Conservation (phyloP, 2,329 filamentous ascomycete genomes). For the Fusarium liriodendri region DNA sequence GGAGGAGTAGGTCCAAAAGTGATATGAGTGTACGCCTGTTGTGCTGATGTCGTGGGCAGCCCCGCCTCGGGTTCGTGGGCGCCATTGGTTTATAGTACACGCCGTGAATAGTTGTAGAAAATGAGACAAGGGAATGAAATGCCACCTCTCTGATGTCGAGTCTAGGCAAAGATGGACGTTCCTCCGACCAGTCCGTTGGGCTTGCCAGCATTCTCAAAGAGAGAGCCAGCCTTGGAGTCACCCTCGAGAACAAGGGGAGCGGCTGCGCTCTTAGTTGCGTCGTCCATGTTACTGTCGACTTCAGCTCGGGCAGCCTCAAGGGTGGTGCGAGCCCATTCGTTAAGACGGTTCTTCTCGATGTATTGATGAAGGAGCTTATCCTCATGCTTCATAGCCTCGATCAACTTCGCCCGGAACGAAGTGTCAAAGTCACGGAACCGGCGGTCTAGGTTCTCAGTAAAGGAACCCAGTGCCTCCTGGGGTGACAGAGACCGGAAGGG, state of each 20-base stretch:
- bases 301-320: conserved; percentile 52
- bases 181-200: conserved; percentile 3
- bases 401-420: conserved; percentile 73
- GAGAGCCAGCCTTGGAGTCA: conserved; percentile 27
- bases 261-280: conserved; percentile 39
- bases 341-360: conserved; percentile 75
- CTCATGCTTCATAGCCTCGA: conserved; percentile 79
- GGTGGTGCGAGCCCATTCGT: conserved; percentile 69
- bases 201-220: conserved; percentile 33
- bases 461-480: conserved; percentile 68
- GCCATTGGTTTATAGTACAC: conserved; percentile 26
- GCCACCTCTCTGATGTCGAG: conserved; percentile 5
- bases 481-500: conserved; percentile 62
- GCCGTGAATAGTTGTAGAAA: neutral
- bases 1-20: neutral
- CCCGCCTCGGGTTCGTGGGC: neutral
- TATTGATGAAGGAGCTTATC: conserved; percentile 73
- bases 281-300: conserved; percentile 48
- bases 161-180: conserved; percentile 20
- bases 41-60: conserved; percentile 10
- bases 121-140: neutral
- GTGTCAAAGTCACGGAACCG: conserved; percentile 70
- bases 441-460: conserved; percentile 69
- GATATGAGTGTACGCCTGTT: conserved; percentile 15
- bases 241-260: conserved; percentile 5